Conservation (phyloP, 2,329 filamentous ascomycete species). For the Calonectria fujianensis region DNA sequence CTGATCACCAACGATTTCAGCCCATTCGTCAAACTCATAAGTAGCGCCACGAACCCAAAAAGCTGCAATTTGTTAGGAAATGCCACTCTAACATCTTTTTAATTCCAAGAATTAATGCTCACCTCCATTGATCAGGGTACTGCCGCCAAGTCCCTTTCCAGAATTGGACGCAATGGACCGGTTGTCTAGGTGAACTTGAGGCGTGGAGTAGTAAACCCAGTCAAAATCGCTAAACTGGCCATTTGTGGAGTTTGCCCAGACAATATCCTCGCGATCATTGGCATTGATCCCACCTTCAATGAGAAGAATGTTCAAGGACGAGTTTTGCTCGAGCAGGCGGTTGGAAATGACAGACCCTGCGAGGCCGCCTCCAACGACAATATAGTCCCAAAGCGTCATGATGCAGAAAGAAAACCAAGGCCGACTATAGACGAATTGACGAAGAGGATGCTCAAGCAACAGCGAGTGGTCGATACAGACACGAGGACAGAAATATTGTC, state of each 20-base stretch:
- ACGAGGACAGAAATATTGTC: background rate
- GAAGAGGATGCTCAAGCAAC: background rate
- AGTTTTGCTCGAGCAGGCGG: conserved; percentile 54
- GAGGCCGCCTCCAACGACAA: conserved; percentile 63
- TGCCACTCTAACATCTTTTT: background rate
- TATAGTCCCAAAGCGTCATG: conserved; percentile 56
- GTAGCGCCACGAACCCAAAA: conserved; percentile 65
- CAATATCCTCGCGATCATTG: conserved; percentile 51
- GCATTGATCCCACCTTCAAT: conserved; percentile 62
- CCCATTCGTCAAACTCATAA: conserved; percentile 67
- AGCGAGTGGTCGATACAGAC: background rate
- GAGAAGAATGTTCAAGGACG: conserved; percentile 59
- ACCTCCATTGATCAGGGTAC: conserved; percentile 49
- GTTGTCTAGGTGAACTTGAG: conserved; percentile 53
- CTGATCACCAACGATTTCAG: conserved; percentile 56
- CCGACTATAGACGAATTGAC: background rate
- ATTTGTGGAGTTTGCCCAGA: conserved; percentile 55
- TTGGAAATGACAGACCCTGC: conserved; percentile 61
- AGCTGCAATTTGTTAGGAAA: background rate
- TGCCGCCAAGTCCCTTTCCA: conserved; percentile 63
- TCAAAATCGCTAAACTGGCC: conserved; percentile 56
- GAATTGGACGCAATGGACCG: conserved; percentile 52
- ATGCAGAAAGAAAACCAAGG: background rate
- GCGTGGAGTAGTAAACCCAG: conserved; percentile 58
- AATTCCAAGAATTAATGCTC: background rate